Evolutionary conservation across 2,329 filamentous ascomycete genomes (phyloP), one percentile per base, ranked within the genome.

Genomic region (Rhexocercosporidium sp.): DNA sequence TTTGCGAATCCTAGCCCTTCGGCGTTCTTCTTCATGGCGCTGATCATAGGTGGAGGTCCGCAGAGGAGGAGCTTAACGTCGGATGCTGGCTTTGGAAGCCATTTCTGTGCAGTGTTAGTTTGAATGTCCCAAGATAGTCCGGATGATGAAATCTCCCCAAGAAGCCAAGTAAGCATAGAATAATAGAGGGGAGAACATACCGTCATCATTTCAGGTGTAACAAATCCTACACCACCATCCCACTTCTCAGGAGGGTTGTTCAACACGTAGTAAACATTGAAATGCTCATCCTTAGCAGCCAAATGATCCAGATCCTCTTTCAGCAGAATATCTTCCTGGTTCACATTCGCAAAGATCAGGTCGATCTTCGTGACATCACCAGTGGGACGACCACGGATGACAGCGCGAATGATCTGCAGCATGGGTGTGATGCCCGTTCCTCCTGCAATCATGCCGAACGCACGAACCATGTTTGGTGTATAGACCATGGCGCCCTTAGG

Each of bases 401-500:
- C 94, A 67, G 95, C 96, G 76, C 94, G 92, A 79, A 97, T 90
- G 75, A 99, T 89, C 84, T 99, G 96, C 71, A 98, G 87, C 96
- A 99, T 99, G 69, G 96, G 96, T 11, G 96, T 98, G 80, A 99
- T 98, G 74, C 96, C 96, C 39, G 96, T 98, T 72, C 96, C 96
- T 73, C 96, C 96, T 71, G 96, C 94, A 78, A 99, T 93, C 96
- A 99, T 99, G 78, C 94, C 96, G 74, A 99, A 97, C 81, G 92
- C 92, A 72, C 92, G 90, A 75, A 95, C 93, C 92, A 99, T 95
- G 85, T 97, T 97, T 75, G 95, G 94, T 20, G 91, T 93, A 84
- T 99, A 99, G 70, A 97, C 92, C 86, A 99, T 97, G 75, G 95
- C 95, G 75, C 96, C 96, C 87, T 98, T 98, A 81, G 96, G 96